Conservation (phyloP, 2,329 filamentous ascomycete genomes). For the Penicillium aurantiogriseum region DNA sequence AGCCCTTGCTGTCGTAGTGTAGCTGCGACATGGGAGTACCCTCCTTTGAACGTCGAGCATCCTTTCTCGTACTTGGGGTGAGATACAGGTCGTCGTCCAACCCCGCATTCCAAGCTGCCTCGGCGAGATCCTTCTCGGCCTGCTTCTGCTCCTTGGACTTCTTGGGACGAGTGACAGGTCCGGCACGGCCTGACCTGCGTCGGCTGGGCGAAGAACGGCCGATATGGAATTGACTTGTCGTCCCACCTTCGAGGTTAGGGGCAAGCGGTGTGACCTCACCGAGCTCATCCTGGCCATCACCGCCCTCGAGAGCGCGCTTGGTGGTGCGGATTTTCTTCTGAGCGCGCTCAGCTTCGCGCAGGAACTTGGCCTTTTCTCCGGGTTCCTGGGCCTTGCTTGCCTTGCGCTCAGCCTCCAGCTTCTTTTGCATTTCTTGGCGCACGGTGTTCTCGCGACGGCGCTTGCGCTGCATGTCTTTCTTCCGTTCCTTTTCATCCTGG, state of each 20-base stretch:
- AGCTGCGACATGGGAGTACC: constrained; percentile 54
- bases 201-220: constrained; percentile 54
- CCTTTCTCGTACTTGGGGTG: constrained; percentile 55
- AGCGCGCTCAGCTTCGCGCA: constrained; percentile 82
- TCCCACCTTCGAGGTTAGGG: constrained; percentile 79
- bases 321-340: constrained; percentile 92
- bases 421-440: constrained; percentile 81
- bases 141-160: constrained; percentile 79
- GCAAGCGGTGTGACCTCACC: constrained; percentile 69
- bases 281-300: constrained; percentile 71
- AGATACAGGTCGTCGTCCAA: constrained; percentile 50
- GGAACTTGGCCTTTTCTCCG: constrained; percentile 73
- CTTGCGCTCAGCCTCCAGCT: constrained; percentile 73
- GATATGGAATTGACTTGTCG: constrained; percentile 79
- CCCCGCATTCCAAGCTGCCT: constrained; percentile 77
- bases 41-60: constrained; percentile 44
- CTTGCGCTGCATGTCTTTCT: constrained; percentile 99
- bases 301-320: constrained; percentile 80
- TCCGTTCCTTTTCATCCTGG: constrained; percentile 94
- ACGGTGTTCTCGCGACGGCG: constrained; percentile 91
- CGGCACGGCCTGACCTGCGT: constrained; percentile 55
- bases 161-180: constrained; percentile 64
- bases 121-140: constrained; percentile 71
- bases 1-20: constrained; percentile 82
- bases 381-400: constrained; percentile 79